A percentile compares a stretch with the other conserved stretches of the same genome.
Conservation (phyloP, 768 basidiomycete genomes). For the Lentinula boryana region DNA sequence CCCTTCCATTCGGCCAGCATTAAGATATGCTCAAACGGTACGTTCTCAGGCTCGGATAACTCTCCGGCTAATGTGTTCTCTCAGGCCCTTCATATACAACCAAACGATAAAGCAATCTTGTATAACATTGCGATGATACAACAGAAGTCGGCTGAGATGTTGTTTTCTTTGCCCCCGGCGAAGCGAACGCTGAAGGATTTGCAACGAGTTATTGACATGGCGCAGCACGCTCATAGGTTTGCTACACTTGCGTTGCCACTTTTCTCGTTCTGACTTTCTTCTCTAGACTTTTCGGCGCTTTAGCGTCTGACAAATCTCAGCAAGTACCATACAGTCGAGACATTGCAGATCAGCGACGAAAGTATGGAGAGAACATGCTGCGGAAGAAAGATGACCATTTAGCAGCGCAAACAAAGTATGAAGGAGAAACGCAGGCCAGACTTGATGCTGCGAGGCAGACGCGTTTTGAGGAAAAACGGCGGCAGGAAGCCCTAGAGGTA, state of each 20-base stretch:
- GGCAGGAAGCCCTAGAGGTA: conserved; percentile 63
- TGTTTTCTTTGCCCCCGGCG: conserved; percentile 64
- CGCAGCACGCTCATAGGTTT: conserved; percentile 82
- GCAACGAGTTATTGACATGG: conserved; percentile 71
- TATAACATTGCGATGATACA: conserved; percentile 99
- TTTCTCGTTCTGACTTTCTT: background rate
- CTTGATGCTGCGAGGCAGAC: conserved; percentile 71
- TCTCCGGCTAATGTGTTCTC: conserved; percentile 3
- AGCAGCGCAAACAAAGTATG: conserved; percentile 61
- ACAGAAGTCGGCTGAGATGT: conserved; percentile 90
- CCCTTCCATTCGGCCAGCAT: conserved; percentile 73
- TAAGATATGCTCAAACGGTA: conserved; percentile 79
- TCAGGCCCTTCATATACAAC: conserved; percentile 81
- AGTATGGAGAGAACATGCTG: conserved; percentile 86
- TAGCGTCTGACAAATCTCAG: conserved; percentile 67
- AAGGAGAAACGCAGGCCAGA: conserved; percentile 64
- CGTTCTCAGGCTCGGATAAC: conserved; percentile 9
- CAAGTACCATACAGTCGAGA: conserved; percentile 80
- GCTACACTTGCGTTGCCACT: conserved; percentile 14
- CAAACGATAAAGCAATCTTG: conserved; percentile 81
- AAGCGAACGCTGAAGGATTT: conserved; percentile 83
- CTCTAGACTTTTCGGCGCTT: conserved; percentile 71
- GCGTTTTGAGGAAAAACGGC: conserved; percentile 75
- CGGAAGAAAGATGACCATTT: conserved; percentile 79
- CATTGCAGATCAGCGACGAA: conserved; percentile 82